Conservation (phyloP, 257 asterid genomes). For the Paraleonurus japonicus region DNA sequence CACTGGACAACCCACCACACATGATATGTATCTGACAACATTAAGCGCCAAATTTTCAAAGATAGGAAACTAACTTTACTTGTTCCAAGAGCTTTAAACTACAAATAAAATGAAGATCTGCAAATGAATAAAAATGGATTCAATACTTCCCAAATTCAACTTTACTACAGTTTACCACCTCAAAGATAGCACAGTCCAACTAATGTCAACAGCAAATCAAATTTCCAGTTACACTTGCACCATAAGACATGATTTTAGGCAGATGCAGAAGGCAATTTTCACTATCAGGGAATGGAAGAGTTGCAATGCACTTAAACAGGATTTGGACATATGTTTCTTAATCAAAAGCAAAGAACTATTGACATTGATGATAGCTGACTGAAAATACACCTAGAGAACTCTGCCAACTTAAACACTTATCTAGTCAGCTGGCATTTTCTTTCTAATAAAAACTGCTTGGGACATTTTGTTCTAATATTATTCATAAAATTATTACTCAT, state of each 20-base stretch:
- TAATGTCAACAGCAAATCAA: background rate
- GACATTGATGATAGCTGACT: background rate
- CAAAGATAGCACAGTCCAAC: background rate
- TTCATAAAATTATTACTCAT: background rate
- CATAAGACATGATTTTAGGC: background rate
- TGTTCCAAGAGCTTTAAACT: slow-evolving; percentile 18
- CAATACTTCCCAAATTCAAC: background rate
- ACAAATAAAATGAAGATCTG: slow-evolving; percentile 6
- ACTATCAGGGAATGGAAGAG: background rate
- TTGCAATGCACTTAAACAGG: background rate
- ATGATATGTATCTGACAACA: slow-evolving; percentile 74
- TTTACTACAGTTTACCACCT: background rate
- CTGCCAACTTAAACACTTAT: background rate
- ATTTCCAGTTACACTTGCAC: background rate
- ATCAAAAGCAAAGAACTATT: background rate
- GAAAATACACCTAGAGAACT: background rate
- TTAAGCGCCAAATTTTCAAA: slow-evolving; percentile 22
- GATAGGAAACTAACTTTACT: background rate
- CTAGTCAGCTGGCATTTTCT: background rate
- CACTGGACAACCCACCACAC: slow-evolving; percentile 95
- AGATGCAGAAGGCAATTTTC: slow-evolving; percentile 3
- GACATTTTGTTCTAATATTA: background rate
- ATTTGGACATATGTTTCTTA: background rate
- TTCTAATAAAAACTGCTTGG: background rate
- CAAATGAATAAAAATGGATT: slow-evolving; percentile 5